A percentile compares a stretch with the other conserved stretches of the same genome.
These are phyloP conservation scores for Cercospora janseana DNA, from an alignment of 2,329 filamentous ascomycete species.

Conservation along the genomic window DNA sequence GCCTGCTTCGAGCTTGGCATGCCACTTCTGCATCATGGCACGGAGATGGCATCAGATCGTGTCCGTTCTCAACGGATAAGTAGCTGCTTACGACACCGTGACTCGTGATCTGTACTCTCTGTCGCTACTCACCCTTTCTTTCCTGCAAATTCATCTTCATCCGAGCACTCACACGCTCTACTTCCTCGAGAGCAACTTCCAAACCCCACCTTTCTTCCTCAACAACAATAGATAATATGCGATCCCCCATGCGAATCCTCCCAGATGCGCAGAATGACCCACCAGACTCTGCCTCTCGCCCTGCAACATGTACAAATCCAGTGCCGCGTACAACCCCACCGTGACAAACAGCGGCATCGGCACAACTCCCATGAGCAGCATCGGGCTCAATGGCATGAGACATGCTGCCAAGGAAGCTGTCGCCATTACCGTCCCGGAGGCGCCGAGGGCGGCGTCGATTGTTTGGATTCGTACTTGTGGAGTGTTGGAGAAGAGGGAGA, in stretches of 20 bases:
- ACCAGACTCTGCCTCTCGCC: conserved; percentile 27
- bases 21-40: too few species aligned
- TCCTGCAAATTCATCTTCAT: neutral
- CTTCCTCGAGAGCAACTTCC: conserved; percentile 2
- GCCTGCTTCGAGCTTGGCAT: too few species aligned
- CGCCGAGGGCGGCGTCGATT: conserved; percentile 34
- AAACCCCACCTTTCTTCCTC: conserved; percentile 5
- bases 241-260: conserved; percentile 43
- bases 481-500: neutral
- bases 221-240: conserved; percentile 31
- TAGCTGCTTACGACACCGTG: too few species aligned
- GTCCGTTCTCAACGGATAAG: too few species aligned
- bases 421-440: conserved; percentile 46
- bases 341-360: conserved; percentile 43
- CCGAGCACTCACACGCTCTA: too few species aligned
- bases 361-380: conserved; percentile 42
- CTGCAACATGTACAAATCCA: conserved; percentile 43
- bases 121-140: neutral
- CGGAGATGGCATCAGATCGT: too few species aligned
- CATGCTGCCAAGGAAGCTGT: conserved; percentile 42
- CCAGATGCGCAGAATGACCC: conserved; percentile 48
- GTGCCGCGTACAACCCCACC: conserved; percentile 38
- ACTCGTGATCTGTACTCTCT: neutral
- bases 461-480: neutral
- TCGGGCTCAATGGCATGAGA: conserved; percentile 37